A percentile compares a stretch with the other conserved stretches of the same genome.
Conservation (phyloP, 148 eudicot species). For the Hydrangea macrophylla region DNA sequence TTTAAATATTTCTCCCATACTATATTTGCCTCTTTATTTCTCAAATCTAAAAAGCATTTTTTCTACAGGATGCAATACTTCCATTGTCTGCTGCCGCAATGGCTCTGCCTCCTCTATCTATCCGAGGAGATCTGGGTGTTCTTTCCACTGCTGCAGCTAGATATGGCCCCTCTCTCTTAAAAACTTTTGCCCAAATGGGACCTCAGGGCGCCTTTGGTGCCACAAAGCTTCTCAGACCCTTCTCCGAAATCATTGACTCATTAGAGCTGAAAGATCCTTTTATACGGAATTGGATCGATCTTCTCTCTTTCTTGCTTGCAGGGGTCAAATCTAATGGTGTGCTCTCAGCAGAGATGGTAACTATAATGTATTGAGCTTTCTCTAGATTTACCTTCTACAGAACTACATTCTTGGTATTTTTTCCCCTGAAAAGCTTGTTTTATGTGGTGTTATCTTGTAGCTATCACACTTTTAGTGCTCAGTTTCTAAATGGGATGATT, state of each 20-base stretch:
- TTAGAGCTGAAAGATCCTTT: conserved; percentile 83
- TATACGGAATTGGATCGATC: conserved; percentile 94
- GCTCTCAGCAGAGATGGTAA: conserved; percentile 99
- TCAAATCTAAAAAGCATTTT: conserved; percentile 3
- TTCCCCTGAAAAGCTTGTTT: neutral
- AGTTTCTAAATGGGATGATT: no score
- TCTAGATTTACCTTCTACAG: neutral
- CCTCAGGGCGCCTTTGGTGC: conserved; percentile 89
- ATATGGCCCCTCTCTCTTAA: conserved; percentile 81
- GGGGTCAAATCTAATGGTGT: conserved; percentile 96
- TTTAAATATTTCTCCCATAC: neutral
- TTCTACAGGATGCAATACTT: conserved; percentile 76
- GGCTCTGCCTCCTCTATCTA: conserved; percentile 94
- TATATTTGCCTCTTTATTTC: neutral
- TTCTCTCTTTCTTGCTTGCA: conserved; percentile 88
- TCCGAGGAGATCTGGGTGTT: conserved; percentile 88
- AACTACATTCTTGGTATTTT: neutral
- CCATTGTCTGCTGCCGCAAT: conserved; percentile 94
- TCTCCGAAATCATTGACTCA: conserved; percentile 80
- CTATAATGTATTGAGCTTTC: conserved; percentile 9
- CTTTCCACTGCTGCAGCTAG: conserved; percentile 84
- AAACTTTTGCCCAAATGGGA: conserved; percentile 89
- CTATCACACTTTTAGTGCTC: no score
- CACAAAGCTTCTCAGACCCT: conserved; percentile 90
- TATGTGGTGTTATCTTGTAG: neutral